phyloP scores from a whole-genome alignment of 768 basidiomycete genomes.

The Tephrocybe rancida region DNA sequence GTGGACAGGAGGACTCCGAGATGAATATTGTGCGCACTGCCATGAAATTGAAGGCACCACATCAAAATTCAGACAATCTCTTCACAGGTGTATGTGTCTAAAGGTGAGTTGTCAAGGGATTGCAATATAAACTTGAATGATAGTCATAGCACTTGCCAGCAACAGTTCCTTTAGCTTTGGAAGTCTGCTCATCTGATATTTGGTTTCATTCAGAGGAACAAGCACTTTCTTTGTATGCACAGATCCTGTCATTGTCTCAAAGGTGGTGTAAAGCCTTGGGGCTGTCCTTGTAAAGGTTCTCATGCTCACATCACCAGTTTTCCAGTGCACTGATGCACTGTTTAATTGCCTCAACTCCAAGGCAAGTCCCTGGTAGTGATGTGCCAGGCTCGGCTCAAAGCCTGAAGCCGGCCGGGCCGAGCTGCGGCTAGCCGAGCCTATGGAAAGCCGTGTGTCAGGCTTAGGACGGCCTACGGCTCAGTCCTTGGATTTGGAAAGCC shows the following conservation, averaged over 20 bases:
- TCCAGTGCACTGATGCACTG: slow-evolving; percentile 32
- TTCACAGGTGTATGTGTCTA: slow-evolving; percentile 26
- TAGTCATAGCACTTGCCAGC: slow-evolving; percentile 8
- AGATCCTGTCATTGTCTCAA: not conserved
- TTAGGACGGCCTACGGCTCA: too few species aligned
- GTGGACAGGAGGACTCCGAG: slow-evolving; percentile 23
- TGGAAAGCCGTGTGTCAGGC: too few species aligned
- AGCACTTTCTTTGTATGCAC: not conserved
- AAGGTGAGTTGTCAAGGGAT: not conserved
- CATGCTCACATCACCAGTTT: slow-evolving; percentile 18
- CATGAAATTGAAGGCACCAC: slow-evolving; percentile 16
- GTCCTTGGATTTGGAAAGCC: too few species aligned
- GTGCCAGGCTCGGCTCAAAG: too few species aligned
- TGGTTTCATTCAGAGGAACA: not conserved
- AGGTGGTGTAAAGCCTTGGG: not conserved
- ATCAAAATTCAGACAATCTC: slow-evolving; percentile 23
- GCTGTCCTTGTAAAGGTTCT: slow-evolving; percentile 6
- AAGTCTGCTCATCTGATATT: not conserved
- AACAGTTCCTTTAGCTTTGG: slow-evolving; percentile 9
- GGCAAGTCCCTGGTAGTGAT: slow-evolving; percentile 19
- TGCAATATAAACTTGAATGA: not conserved
- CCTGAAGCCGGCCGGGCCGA: too few species aligned
- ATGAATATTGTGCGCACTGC: not conserved
- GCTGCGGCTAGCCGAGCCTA: too few species aligned
- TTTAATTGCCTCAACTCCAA: slow-evolving; percentile 27